Evolutionary conservation across 192 early-diverging fungal genomes (phyloP), one percentile per base, ranked within the genome.

Genomic region (Backusella morwellensis): DNA sequence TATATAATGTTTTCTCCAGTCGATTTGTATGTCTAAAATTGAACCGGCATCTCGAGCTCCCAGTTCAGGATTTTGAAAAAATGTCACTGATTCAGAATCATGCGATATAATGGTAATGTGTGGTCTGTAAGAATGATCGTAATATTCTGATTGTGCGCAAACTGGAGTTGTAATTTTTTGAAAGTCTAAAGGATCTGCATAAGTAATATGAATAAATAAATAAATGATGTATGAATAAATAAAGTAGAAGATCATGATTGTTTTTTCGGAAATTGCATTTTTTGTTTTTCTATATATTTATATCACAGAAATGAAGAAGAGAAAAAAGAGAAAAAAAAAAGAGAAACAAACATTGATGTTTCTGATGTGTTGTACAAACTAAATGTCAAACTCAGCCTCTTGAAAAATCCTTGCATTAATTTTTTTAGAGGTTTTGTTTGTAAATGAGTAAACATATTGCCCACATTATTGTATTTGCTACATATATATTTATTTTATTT

Each of bases 41-140:
- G 71, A 36, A 3, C 72, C 72, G 19, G 77, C 63, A 50, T 78
- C 77, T 34, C 29, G 32, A 32, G 77, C 71, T 4, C 77, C 77
- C 68, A 74, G 63, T 35, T 78, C 77, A 17, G 71, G 72, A 19
- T 74, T 42, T 36, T 73, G 72, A 74, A 68, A 73, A 69, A 68
- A 78, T 3, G 29, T 68, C 17, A 67, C 66, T 12, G 42, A 42
- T 36, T 32, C 70, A 9, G 63, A 41, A 19, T 74, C 72, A 68
- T 73, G 77, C 6, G 71, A 78, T 11, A 78, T 52, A 35, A 74
- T 36, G n/a, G 72, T 47, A 11, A 78, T 78, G 26, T 66, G 72
- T 7, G 59, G 72, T 69, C 47, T 63, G 7, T 29, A n/a, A 63
- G 2, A 29, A 29, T 6, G 56, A 63, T 63, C 56, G 23, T 63